Evolutionary conservation across 176 grass and related monocot genomes (phyloP).

Genomic region (Hyparrhenia diplandra): DNA sequence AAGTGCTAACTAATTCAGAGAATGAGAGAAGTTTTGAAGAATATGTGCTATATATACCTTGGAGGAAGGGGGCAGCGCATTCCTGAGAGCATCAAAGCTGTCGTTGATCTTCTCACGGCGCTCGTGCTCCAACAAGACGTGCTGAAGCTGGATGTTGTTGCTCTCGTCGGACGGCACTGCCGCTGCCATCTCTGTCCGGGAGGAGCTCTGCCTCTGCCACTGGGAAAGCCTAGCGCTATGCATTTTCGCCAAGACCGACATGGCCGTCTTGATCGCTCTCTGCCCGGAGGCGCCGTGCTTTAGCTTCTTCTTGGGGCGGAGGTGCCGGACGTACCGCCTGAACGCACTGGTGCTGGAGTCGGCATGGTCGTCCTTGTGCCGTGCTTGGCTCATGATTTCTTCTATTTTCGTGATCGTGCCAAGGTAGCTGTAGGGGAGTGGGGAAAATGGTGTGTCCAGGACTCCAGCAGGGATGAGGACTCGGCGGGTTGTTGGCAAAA

Average conservation of each 20-base stretch:
- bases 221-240: slow-evolving; percentile 3
- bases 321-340: not conserved
- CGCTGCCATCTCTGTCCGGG: not conserved
- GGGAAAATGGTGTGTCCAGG: too few species aligned
- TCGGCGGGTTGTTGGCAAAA: too few species aligned
- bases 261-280: slow-evolving; percentile 21
- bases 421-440: too few species aligned
- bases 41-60: too few species aligned
- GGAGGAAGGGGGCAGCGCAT: slow-evolving; percentile 13
- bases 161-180: not conserved
- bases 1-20: too few species aligned
- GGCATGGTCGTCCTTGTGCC: too few species aligned
- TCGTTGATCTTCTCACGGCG: slow-evolving; percentile 43
- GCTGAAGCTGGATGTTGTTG: too few species aligned
- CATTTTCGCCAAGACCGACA: not conserved
- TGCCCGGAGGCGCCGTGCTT: not conserved
- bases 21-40: too few species aligned
- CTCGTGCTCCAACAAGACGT: slow-evolving; percentile 41
- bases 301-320: slow-evolving; percentile 5
- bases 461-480: too few species aligned
- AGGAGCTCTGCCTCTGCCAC: not conserved
- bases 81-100: slow-evolving; percentile 37
- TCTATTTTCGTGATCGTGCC: not conserved
- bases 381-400: not conserved
- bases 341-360: not conserved